A percentile compares a stretch with the other conserved stretches of the same genome.
These are phyloP conservation scores for Trichophyton schoenleinii DNA, from an alignment of 2,329 filamentous ascomycete species.

Conservation along the genomic window DNA sequence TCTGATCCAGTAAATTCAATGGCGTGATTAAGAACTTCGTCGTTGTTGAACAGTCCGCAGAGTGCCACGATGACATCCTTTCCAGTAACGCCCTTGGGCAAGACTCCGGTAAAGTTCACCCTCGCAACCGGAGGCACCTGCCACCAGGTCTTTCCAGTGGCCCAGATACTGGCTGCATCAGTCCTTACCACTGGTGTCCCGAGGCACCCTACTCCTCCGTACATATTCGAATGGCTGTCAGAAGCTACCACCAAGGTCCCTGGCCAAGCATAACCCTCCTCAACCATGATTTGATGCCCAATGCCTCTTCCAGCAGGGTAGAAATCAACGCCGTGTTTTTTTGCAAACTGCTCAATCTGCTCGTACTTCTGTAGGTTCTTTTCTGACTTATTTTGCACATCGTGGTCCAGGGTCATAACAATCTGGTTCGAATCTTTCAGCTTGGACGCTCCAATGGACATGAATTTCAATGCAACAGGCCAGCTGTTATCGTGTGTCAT, in stretches of 20 bases:
- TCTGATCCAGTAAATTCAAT: conserved; percentile 78
- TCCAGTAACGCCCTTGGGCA: conserved; percentile 71
- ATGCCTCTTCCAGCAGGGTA: conserved; percentile 69
- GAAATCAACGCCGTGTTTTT: conserved; percentile 62
- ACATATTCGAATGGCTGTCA: conserved; percentile 61
- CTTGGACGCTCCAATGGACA: conserved; percentile 65
- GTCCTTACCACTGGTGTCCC: conserved; percentile 77
- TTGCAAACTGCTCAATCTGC: conserved; percentile 71
- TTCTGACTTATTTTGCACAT: conserved; percentile 71
- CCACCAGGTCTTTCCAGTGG: conserved; percentile 74
- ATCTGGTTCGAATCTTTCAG: conserved; percentile 61
- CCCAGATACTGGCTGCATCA: conserved; percentile 77
- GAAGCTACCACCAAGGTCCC: conserved; percentile 70
- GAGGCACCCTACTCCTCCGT: conserved; percentile 64
- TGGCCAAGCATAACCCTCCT: conserved; percentile 75
- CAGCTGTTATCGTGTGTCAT: conserved; percentile 83
- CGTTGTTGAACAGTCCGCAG: conserved; percentile 71
- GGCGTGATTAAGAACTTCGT: conserved; percentile 80
- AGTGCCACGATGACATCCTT: conserved; percentile 92
- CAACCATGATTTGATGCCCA: conserved; percentile 66
- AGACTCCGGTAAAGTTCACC: conserved; percentile 60
- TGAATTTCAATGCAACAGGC: conserved; percentile 66
- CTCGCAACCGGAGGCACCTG: conserved; percentile 74
- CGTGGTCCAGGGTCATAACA: conserved; percentile 76
- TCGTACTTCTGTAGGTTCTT: conserved; percentile 71